These are phyloP conservation scores for Curvularia lunata DNA, from an alignment of 2,329 filamentous ascomycete species.

Conservation along the genomic window DNA sequence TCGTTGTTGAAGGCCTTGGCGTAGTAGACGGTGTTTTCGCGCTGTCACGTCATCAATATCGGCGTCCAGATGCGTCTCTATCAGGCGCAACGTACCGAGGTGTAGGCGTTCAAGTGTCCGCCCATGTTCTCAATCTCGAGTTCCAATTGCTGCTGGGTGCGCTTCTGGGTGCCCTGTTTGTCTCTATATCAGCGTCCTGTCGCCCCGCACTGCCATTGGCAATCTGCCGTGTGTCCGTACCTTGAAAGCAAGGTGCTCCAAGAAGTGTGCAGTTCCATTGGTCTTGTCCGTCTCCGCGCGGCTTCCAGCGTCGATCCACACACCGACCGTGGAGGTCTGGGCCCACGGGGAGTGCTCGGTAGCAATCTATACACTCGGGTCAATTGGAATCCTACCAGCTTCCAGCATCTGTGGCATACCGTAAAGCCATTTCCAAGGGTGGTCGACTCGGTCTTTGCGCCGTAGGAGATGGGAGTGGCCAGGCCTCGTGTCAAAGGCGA, in stretches of 20 bases:
- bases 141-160: conserved; percentile 96
- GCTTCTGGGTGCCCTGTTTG: conserved; percentile 82
- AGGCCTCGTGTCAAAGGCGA: conserved; percentile 82
- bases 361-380: conserved; percentile 72
- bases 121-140: conserved; percentile 99
- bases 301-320: conserved; percentile 99
- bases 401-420: conserved; percentile 59
- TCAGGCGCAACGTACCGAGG: conserved; percentile 72
- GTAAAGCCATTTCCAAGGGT: conserved; percentile 98
- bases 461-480: conserved; percentile 77
- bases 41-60: conserved; percentile 59
- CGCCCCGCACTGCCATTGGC: conserved; percentile 11
- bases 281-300: conserved; percentile 97
- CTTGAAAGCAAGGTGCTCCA: conserved; percentile 99
- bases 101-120: conserved; percentile 98
- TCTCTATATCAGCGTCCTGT: conserved; percentile 33
- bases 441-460: conserved; percentile 90
- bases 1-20: conserved; percentile 99
- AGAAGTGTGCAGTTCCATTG: conserved; percentile 99
- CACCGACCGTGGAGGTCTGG: conserved; percentile 96
- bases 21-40: conserved; percentile 99
- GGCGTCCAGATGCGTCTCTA: conserved; percentile 11
- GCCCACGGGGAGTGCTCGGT: conserved; percentile 98
- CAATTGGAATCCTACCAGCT: conserved; percentile 38
- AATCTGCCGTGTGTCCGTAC: conserved; percentile 57